Percentiles rank a stretch among this genome's conserved stretches.
Evolutionary conservation across 306 rosid genomes (phyloP).

Genomic region (Gleditsia sinensis): DNA sequence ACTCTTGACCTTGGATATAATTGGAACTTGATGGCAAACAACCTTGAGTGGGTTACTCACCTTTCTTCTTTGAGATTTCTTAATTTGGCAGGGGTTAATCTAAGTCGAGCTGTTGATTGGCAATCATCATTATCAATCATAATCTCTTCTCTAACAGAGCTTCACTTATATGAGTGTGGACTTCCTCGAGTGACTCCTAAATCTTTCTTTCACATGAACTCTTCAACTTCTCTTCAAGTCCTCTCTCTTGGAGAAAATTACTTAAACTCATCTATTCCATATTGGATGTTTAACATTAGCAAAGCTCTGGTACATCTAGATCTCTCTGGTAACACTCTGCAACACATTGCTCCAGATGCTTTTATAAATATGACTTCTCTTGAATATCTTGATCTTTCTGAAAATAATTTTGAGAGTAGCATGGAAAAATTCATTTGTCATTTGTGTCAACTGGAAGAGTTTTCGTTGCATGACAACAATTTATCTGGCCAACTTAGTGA

Average conservation of each 20-base stretch:
- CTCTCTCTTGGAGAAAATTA: not conserved
- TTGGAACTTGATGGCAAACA: not conserved
- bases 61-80: slow-evolving; percentile 31
- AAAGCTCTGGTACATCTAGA: not conserved
- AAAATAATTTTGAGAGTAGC: not conserved
- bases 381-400: not conserved
- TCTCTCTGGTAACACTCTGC: not conserved
- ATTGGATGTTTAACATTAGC: not conserved
- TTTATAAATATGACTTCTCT: not conserved
- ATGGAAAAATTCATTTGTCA: not conserved
- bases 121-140: not conserved
- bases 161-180: not conserved
- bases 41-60: slow-evolving; percentile 34
- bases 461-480: too few relatives aligned
- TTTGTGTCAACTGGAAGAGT: slow-evolving; percentile 17
- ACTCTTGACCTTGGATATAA: not conserved
- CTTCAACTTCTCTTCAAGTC: not conserved
- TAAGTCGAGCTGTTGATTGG: slow-evolving; percentile 16
- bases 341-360: not conserved
- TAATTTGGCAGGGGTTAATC: not conserved
- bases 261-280: not conserved
- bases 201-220: not conserved
- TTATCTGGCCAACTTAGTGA: too few relatives aligned
- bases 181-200: not conserved
- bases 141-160: not conserved